phyloP scores from a whole-genome alignment of 2,329 filamentous ascomycete species.

The Xylariaceae sp. region DNA sequence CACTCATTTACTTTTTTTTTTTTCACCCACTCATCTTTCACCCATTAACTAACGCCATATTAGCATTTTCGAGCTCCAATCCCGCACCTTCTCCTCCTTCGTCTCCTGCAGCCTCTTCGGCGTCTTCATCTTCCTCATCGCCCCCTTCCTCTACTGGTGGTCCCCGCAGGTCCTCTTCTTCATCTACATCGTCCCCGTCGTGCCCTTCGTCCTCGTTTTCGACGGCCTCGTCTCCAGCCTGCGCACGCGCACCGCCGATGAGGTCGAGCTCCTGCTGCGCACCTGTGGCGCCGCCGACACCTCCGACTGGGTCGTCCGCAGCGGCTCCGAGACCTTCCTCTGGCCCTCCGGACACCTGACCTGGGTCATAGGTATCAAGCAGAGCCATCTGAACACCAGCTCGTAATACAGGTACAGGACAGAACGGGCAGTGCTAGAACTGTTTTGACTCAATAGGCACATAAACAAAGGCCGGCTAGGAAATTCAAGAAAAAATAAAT shows the following conservation, averaged over 20 bases:
- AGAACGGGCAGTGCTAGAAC: too few species aligned
- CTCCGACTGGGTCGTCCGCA: conserved; percentile 44
- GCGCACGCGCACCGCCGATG: conserved; percentile 59
- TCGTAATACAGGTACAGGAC: not conserved
- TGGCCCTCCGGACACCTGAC: conserved; percentile 47
- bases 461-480: not conserved
- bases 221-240: conserved; percentile 65
- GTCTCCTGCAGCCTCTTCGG: conserved; percentile 49
- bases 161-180: conserved; percentile 52
- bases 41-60: too few species aligned
- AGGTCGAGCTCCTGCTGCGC: conserved; percentile 56
- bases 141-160: conserved; percentile 46
- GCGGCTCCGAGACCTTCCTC: conserved; percentile 42
- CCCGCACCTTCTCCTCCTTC: conserved; percentile 51
- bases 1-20: too few species aligned
- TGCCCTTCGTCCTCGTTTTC: conserved; percentile 62
- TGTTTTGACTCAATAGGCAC: not conserved
- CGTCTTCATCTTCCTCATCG: conserved; percentile 44
- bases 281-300: conserved; percentile 42
- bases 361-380: conserved; percentile 47
- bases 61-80: conserved; percentile 68
- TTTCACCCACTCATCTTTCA: not conserved
- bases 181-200: conserved; percentile 59
- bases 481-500: not conserved
- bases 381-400: not conserved